Percentiles rank a stretch among this genome's conserved stretches.
phyloP scores from a whole-genome alignment of 768 basidiomycete species.

The Mycena alexandri region DNA sequence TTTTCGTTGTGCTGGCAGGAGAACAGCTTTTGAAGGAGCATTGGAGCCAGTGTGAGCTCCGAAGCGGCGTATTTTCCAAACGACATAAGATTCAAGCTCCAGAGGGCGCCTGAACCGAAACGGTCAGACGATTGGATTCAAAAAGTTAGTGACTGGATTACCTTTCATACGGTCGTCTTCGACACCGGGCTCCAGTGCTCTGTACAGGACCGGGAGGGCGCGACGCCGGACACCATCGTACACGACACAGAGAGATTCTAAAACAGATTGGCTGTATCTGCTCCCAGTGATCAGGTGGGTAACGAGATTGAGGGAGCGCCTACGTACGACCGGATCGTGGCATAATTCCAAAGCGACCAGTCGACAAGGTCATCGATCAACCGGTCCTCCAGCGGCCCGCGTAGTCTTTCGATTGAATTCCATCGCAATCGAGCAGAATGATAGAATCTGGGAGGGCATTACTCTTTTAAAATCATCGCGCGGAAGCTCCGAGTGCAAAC shows the following conservation, averaged over 20 bases:
- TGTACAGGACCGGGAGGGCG: conserved; percentile 69
- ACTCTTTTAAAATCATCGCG: conserved; percentile 11
- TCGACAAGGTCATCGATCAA: conserved; percentile 80
- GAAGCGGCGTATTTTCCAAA: conserved; percentile 71
- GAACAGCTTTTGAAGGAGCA: conserved; percentile 73
- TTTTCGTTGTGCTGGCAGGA: conserved; percentile 88
- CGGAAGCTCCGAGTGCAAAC: conserved; percentile 28
- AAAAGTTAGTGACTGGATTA: background rate
- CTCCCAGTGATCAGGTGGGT: conserved; percentile 38
- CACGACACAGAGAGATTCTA: conserved; percentile 65
- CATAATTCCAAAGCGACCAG: conserved; percentile 86
- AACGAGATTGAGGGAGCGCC: conserved; percentile 3
- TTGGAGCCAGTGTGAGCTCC: conserved; percentile 75
- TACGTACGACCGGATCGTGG: conserved; percentile 63
- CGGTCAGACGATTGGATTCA: background rate
- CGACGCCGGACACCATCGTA: conserved; percentile 79
- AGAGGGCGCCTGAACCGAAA: conserved; percentile 66
- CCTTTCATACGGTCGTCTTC: conserved; percentile 94
- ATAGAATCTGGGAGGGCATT: conserved; percentile 59
- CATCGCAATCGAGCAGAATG: conserved; percentile 77
- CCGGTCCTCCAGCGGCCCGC: conserved; percentile 68
- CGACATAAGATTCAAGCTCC: conserved; percentile 75
- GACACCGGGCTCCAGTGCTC: conserved; percentile 71
- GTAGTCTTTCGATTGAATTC: conserved; percentile 79
- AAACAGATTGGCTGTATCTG: conserved; percentile 62